Evolutionary conservation across 2,329 filamentous ascomycete genomes (phyloP), one percentile per base, ranked within the genome.

Genomic region (Stagonosporopsis vannaccii): DNA sequence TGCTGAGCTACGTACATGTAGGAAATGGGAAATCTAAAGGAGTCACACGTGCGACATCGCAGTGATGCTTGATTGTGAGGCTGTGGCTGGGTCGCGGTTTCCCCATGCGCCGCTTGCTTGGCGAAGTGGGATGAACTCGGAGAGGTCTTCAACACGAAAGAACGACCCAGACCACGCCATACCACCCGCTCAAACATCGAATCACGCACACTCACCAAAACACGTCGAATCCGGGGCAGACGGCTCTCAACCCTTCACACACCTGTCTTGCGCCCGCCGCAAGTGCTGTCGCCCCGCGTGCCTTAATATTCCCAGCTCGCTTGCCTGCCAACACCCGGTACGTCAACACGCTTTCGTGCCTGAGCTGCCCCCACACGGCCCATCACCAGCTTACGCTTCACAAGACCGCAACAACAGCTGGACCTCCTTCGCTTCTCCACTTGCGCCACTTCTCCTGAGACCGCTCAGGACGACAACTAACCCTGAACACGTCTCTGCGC

Each of bases 341-440:
- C 70, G 71, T 73, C 72, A 75, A 72, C 66, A 68, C 62, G 55
- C 63, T 62, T 43, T 64, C 56, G 66, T 65, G 59, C 63, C 59
- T 54, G 45, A 65, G 59, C 65, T 65, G 60, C 47, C 57, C 51
- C 54, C 58, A 61, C 63, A 51, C 59, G 53, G 51, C 62, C 28
- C 58, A 56, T 55, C 67, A 58, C 61, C 52, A 51, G 61, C 72
- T 73, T 44, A 73, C 59, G 39, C 52, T 36, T 26, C n/a, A 19
- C 49, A 47, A 51, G 32, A 33, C 42, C 30, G 30, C 22, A 40
- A 37, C 25, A 17, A 25, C 41, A 26, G 49, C 36, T 35, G 47
- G 37, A 37, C 35, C 43, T 28, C 37, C 40, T 37, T 36, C 51
- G 56, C 60, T 61, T 56, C 58, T 56, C 57, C 58, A 64, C 54